phyloP scores from a whole-genome alignment of 495 filamentous ascomycete genomes.

The Choiromyces venosus region DNA sequence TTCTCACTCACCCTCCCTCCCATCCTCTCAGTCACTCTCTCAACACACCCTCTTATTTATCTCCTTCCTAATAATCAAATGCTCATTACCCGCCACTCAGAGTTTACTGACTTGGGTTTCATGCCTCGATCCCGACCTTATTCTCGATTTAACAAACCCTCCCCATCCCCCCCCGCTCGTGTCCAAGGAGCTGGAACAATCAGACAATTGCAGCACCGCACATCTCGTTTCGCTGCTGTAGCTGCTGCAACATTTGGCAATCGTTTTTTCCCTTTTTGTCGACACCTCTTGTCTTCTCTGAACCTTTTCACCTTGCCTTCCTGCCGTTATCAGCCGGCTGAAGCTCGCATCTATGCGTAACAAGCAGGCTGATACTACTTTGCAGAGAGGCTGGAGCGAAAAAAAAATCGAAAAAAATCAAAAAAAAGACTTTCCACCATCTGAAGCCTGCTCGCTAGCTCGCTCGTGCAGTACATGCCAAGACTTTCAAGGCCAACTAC shows the following conservation, averaged over 20 bases:
- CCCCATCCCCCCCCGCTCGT: conserved; percentile 34
- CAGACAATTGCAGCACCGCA: conserved; percentile 33
- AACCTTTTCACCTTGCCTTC: background rate
- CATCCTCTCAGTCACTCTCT: background rate
- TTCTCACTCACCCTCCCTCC: background rate
- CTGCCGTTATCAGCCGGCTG: conserved; percentile 30
- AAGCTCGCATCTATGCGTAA: conserved; percentile 9
- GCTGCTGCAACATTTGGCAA: conserved; percentile 27
- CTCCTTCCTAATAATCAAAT: conserved; percentile 22
- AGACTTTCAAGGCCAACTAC: background rate
- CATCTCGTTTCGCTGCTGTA: conserved; percentile 28
- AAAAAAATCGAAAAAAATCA: background rate
- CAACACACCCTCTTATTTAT: conserved; percentile 17
- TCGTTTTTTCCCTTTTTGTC: conserved; percentile 30
- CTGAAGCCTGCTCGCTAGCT: background rate
- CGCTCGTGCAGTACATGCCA: background rate
- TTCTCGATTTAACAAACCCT: conserved; percentile 31
- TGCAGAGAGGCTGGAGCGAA: conserved; percentile 2
- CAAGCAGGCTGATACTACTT: conserved; percentile 24
- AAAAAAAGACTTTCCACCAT: background rate
- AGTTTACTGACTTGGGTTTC: conserved; percentile 23
- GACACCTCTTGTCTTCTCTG: conserved; percentile 13
- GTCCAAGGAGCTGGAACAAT: conserved; percentile 37
- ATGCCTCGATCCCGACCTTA: conserved; percentile 30
- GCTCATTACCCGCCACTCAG: conserved; percentile 39